These are phyloP conservation scores for Elongisporangium senticosum DNA, from an alignment of 352 stramenopile genomes.

Conservation along the genomic window DNA sequence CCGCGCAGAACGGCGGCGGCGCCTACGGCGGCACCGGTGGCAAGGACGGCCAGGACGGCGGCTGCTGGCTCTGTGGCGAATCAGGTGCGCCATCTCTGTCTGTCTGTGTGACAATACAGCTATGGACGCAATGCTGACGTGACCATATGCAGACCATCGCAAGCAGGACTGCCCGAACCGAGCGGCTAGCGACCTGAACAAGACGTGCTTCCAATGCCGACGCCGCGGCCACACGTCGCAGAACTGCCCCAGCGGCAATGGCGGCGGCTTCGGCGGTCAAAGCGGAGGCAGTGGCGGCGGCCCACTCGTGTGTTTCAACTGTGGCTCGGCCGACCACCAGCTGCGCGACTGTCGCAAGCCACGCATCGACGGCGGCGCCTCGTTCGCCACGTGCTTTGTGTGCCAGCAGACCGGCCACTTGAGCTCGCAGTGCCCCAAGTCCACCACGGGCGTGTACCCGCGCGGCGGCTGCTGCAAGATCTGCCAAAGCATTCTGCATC, in stretches of 20 bases:
- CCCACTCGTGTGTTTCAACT: conserved; percentile 85
- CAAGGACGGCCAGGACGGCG: conserved; percentile 21
- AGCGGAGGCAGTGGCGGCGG: conserved; percentile 8
- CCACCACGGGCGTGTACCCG: conserved; percentile 84
- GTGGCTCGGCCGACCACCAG: conserved; percentile 58
- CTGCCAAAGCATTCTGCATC: conserved; percentile 75
- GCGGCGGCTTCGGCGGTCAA: conserved; percentile 13
- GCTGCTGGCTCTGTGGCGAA: conserved; percentile 75
- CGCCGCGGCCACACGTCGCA: conserved; percentile 77
- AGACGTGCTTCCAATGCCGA: conserved; percentile 83
- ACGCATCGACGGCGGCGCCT: conserved; percentile 51
- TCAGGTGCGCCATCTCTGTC: neutral
- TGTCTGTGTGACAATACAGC: neutral
- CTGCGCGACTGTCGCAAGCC: conserved; percentile 69
- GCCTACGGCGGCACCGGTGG: conserved; percentile 16
- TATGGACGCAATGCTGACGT: neutral
- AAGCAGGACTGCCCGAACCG: conserved; percentile 78
- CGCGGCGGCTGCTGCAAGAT: conserved; percentile 88
- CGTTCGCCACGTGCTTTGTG: conserved; percentile 85
- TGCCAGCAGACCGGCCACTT: conserved; percentile 84
- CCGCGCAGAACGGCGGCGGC: conserved; percentile 23
- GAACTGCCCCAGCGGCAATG: conserved; percentile 56
- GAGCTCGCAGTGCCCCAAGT: conserved; percentile 82
- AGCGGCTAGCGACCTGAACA: conserved; percentile 57
- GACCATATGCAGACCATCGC: conserved; percentile 29